A percentile compares a stretch with the other conserved stretches of the same genome.
Evolutionary conservation across 768 basidiomycete species (phyloP).

Genomic region (Fomitopsis pulvina): DNA sequence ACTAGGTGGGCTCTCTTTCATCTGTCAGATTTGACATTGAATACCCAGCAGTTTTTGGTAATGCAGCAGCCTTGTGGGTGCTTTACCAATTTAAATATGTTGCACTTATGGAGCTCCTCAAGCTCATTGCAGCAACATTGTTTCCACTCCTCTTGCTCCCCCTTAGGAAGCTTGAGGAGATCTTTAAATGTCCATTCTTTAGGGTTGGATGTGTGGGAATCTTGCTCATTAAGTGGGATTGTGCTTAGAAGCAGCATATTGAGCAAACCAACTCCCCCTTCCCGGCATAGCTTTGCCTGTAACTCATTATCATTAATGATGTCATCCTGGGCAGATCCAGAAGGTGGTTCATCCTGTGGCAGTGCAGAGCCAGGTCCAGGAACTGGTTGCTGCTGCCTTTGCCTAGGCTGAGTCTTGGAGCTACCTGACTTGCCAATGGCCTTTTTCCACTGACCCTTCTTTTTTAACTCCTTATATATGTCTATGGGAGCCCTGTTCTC

Average conservation of each 20-base stretch:
- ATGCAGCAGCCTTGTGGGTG: no score
- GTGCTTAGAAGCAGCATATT: neutral
- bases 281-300: neutral
- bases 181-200: no score
- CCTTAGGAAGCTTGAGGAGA: no score
- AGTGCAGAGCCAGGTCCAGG: conserved; percentile 4
- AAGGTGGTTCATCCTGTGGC: neutral
- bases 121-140: no score
- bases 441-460: conserved; percentile 4
- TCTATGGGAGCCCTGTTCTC: neutral
- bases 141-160: no score
- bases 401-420: neutral
- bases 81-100: no score
- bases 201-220: no score
- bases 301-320: neutral
- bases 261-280: neutral
- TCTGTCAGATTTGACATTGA: no score
- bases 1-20: no score
- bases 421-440: conserved; percentile 1
- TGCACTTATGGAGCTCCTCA: no score
- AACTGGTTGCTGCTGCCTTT: neutral
- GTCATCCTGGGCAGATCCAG: neutral
- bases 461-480: conserved; percentile 4
- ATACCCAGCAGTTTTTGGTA: no score
- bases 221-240: no score